phyloP scores from a whole-genome alignment of 2,329 filamentous ascomycete species.

The Sclerotinia spermophila region DNA sequence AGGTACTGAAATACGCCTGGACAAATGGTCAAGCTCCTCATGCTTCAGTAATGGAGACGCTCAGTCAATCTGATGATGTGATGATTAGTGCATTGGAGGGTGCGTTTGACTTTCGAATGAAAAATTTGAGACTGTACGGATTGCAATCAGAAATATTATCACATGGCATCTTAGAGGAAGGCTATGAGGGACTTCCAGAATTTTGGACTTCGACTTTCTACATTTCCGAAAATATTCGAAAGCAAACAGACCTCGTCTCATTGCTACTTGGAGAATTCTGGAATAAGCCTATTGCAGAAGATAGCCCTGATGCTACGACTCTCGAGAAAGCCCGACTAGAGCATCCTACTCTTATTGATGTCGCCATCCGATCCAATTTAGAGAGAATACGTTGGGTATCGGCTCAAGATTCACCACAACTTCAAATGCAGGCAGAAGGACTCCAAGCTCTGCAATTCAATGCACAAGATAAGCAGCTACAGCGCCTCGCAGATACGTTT shows the following conservation, averaged over 20 bases:
- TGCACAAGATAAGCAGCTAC: conserved; percentile 46
- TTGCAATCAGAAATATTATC: conserved; percentile 63
- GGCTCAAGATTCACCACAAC: conserved; percentile 48
- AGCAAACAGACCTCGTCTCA: conserved; percentile 53
- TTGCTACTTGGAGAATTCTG: conserved; percentile 36
- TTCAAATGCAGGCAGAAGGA: conserved; percentile 46
- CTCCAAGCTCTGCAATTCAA: conserved; percentile 44
- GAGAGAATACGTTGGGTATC: conserved; percentile 58
- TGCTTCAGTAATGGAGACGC: conserved; percentile 37
- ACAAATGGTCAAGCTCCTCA: conserved; percentile 57
- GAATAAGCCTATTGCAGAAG: conserved; percentile 31
- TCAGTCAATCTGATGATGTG: conserved; percentile 69
- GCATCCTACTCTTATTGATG: conserved; percentile 51
- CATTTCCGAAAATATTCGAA: conserved; percentile 59
- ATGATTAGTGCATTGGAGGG: conserved; percentile 61
- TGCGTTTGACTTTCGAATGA: conserved; percentile 66
- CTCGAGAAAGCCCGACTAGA: conserved; percentile 49
- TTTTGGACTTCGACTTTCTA: conserved; percentile 79
- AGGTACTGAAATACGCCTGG: conserved; percentile 70
- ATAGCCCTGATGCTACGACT: conserved; percentile 28
- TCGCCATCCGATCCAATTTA: conserved; percentile 54
- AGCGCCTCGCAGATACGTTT: conserved; percentile 45
- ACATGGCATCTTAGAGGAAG: conserved; percentile 58
- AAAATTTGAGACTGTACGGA: conserved; percentile 69
- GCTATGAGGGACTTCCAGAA: conserved; percentile 67